These are phyloP conservation scores for Cubamyces sp. DNA, from an alignment of 768 basidiomycete species.

Conservation along the genomic window DNA sequence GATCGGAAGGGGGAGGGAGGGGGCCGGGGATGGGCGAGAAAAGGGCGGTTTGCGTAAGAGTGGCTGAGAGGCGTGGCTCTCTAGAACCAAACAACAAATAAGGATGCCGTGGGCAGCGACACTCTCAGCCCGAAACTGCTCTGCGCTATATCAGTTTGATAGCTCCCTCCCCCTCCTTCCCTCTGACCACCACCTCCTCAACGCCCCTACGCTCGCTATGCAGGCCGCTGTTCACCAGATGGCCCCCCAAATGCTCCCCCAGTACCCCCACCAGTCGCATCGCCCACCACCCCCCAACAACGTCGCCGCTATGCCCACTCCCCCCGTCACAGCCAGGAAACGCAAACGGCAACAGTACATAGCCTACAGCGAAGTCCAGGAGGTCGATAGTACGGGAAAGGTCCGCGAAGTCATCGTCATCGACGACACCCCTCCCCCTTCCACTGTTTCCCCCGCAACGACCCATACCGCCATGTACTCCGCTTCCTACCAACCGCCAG, in stretches of 20 bases:
- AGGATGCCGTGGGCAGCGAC: constrained; percentile 36
- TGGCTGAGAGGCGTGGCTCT: constrained; percentile 35
- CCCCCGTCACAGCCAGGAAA: constrained; percentile 75
- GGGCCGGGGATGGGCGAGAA: constrained; percentile 20
- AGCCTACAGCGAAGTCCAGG: constrained; percentile 86
- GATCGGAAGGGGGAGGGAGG: constrained; percentile 1
- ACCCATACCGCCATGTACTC: constrained; percentile 72
- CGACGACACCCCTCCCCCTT: constrained; percentile 87
- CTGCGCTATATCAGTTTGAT: constrained; percentile 37
- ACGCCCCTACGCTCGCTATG: constrained; percentile 58
- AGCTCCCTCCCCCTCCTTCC: constrained; percentile 33
- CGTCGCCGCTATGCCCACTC: constrained; percentile 62
- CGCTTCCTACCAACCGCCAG: constrained; percentile 78
- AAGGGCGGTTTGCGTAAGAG: constrained; percentile 31
- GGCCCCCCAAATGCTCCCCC: constrained; percentile 59
- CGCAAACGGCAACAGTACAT: constrained; percentile 84
- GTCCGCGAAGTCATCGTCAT: constrained; percentile 90
- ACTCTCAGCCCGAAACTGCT: constrained; percentile 35
- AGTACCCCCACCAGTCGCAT: constrained; percentile 67
- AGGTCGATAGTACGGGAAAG: constrained; percentile 77
- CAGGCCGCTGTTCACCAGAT: constrained; percentile 74
- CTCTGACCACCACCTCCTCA: constrained; percentile 55
- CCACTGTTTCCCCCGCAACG: constrained; percentile 74
- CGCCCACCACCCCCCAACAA: constrained; percentile 45
- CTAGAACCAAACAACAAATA: constrained; percentile 38